Percentiles rank a stretch among this genome's conserved stretches.
phyloP scores from a whole-genome alignment of 1,284 basidiomycete species.

The Anthracocystis setariae region DNA sequence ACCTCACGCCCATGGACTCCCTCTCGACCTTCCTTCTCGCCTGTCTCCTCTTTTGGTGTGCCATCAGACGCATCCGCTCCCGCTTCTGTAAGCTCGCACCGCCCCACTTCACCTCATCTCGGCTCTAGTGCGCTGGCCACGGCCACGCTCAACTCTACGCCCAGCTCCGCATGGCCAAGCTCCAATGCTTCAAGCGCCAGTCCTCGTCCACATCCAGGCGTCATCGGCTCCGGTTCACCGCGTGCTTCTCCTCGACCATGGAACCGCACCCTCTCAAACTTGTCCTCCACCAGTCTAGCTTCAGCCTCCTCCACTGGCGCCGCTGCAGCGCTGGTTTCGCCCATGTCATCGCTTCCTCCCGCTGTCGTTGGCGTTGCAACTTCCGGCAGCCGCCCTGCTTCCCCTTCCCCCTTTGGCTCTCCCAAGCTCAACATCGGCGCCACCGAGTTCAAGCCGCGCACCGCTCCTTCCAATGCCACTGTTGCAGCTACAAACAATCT shows the following conservation, averaged over 20 bases:
- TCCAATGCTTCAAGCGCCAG: constrained; percentile 18
- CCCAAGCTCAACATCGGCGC: constrained; percentile 63
- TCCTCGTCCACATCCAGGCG: constrained; percentile 47
- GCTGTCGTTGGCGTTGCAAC: constrained; percentile 18
- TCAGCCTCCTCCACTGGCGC: constrained; percentile 33
- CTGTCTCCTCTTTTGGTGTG: constrained; percentile 32
- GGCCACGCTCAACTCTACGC: constrained; percentile 20
- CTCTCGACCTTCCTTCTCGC: constrained; percentile 42
- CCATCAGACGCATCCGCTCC: constrained; percentile 15
- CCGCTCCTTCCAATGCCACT: constrained; percentile 17
- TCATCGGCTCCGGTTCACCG: constrained; percentile 55
- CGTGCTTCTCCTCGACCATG: constrained; percentile 54
- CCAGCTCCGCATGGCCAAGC: constrained; percentile 27
- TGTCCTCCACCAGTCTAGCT: constrained; percentile 41
- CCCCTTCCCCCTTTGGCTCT: constrained; percentile 56
- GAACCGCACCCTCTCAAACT: constrained; percentile 46
- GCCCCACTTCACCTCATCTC: constrained; percentile 36
- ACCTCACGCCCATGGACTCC: constrained; percentile 55
- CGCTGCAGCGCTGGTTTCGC: constrained; percentile 20
- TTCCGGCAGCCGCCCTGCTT: constrained; percentile 46
- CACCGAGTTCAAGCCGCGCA: constrained; percentile 58
- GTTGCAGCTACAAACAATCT: constrained; percentile 11
- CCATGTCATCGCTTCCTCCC: constrained; percentile 45
- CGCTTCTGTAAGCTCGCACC: constrained; percentile 13
- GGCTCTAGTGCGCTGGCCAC: constrained; percentile 34